Evolutionary conservation across 2,329 filamentous ascomycete genomes (phyloP), one percentile per base, ranked within the genome.

Genomic region (Pseudocercospora fijiensis): DNA sequence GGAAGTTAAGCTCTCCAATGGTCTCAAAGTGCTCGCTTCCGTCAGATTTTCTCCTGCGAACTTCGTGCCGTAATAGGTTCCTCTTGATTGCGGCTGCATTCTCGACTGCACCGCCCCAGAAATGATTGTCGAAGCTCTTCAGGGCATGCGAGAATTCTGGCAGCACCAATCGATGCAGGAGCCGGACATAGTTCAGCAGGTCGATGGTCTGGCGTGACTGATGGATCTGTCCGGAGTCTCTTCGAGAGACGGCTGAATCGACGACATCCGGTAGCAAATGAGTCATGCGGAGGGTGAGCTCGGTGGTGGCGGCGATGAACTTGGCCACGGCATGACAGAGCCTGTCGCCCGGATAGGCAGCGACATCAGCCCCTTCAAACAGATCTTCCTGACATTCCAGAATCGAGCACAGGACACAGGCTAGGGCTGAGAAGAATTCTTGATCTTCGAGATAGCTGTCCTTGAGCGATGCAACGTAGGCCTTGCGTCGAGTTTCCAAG

Each of bases 211-310:
- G 69, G 30, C 66, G 64, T 4, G 62, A 51, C 9, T 64, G 61
- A 3, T 64, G 33, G n/a, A 63, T 62, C 45, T 70, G 65, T 13
- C 64, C 70, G 6, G 71, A 72, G 49, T 73, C 71, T 58, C 71
- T 64, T 51, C 70, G 60, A 8, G 65, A 52, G n/a, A 69, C 53
- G 9, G 63, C 58, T 16, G 49, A 58, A 26, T 70, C 69, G 8
- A 72, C 45, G 2, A 67, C 26, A 10, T 55, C 49, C 3, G 71
- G 71, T 33, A 73, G 62, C 22, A 68, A 55, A 9, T 30, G 47
- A 11, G 70, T 28, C 47, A 71, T 58, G 18, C 68, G 64, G n/a
- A 65, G 24, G 52, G 66, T 61, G 26, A 73, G 58, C 27, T 64
- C 53, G n/a, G 60, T 52, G 22, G 67, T 53, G 6, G 58, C 63